A percentile compares a stretch with the other conserved stretches of the same genome.
These are phyloP conservation scores for Plasmodium chabaudi DNA, from an alignment of 169 alveolate genomes.

Conservation along the genomic window DNA sequence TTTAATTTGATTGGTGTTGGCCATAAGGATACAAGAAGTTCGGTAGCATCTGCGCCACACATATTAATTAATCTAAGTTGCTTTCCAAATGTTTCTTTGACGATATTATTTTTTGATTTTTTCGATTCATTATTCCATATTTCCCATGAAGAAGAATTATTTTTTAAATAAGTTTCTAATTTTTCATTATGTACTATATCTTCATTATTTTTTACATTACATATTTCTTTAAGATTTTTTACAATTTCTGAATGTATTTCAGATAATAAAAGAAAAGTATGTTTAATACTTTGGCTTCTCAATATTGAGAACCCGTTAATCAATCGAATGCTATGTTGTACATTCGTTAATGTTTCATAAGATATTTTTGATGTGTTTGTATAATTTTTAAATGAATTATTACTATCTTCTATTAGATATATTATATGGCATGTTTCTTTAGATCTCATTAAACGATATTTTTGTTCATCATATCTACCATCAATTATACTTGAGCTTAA, in stretches of 20 bases:
- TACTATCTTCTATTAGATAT: constrained; percentile 84
- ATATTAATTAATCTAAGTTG: constrained; percentile 85
- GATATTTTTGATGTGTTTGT: constrained; percentile 79
- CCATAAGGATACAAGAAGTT: constrained; percentile 84
- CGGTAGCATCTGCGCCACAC: constrained; percentile 88
- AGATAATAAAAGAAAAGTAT: constrained; percentile 76
- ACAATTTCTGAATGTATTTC: constrained; percentile 75
- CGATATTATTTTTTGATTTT: constrained; percentile 84
- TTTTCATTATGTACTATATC: constrained; percentile 13
- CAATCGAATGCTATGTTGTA: constrained; percentile 80
- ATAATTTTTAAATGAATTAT: constrained; percentile 78
- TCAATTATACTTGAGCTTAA: constrained; percentile 88
- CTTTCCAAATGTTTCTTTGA: constrained; percentile 86
- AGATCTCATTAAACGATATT: constrained; percentile 85
- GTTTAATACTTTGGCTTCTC: constrained; percentile 81
- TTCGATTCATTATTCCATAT: constrained; percentile 84
- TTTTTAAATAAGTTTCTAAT: constrained; percentile 32
- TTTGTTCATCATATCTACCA: constrained; percentile 90
- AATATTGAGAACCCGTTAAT: constrained; percentile 78
- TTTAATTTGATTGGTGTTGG: constrained; percentile 86
- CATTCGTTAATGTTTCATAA: constrained; percentile 71
- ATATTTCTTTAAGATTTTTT: constrained; percentile 28
- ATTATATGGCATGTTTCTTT: constrained; percentile 84
- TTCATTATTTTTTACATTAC: constrained; percentile 20
- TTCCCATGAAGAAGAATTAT: constrained; percentile 78